A percentile compares a stretch with the other conserved stretches of the same genome.
Conservation (phyloP, 225 moss, liverwort and hornwort genomes). For the Physcomitrellopsis africana region DNA sequence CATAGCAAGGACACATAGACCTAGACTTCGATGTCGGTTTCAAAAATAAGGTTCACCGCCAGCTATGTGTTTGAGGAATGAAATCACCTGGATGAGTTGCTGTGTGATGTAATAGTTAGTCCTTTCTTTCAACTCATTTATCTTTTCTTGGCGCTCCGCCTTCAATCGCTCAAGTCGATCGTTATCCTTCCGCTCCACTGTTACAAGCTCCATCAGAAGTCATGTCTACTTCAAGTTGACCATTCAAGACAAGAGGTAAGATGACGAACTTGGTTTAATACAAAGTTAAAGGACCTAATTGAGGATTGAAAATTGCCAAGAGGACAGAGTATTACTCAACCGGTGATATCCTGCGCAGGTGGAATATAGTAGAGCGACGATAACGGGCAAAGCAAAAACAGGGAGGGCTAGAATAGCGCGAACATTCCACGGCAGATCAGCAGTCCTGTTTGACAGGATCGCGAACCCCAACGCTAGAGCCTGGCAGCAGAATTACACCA, state of each 20-base stretch:
- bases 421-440: conserved; percentile 80
- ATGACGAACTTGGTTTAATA: background rate
- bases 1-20: background rate
- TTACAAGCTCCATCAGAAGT: conserved; percentile 17
- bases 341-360: conserved; percentile 84
- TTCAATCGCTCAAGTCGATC: conserved; percentile 80
- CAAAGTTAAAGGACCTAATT: background rate
- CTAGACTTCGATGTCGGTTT: background rate
- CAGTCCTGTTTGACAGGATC: conserved; percentile 73
- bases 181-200: conserved; percentile 96
- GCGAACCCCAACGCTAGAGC: conserved; percentile 77
- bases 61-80: background rate
- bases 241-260: background rate
- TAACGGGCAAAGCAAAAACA: conserved; percentile 80
- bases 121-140: conserved; percentile 97
- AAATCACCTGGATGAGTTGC: conserved; percentile 88
- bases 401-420: conserved; percentile 84
- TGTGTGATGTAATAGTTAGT: conserved; percentile 95
- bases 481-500: conserved; percentile 40
- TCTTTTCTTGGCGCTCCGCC: conserved; percentile 89
- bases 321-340: conserved; percentile 69
- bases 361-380: conserved; percentile 83
- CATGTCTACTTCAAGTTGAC: conserved; percentile 13
- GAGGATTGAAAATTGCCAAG: background rate
- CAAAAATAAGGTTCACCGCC: background rate